These are phyloP conservation scores for Cyberlindnera xylosilytica DNA, from an alignment of 805 yeast species.

Conservation along the genomic window DNA sequence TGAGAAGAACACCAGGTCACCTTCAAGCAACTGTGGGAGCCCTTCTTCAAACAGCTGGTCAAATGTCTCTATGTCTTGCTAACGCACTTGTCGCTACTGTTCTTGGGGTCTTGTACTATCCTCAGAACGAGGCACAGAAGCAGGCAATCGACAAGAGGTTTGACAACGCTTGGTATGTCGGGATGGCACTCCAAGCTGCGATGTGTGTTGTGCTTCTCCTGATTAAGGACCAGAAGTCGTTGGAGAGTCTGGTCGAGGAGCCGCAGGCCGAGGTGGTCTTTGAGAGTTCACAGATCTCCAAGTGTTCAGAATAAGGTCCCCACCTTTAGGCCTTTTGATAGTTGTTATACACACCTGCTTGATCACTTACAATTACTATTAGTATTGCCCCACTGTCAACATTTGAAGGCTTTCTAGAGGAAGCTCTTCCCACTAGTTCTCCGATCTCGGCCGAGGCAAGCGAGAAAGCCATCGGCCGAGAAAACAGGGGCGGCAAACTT, in stretches of 20 bases:
- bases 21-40: conserved; percentile 41
- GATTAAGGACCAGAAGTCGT: neutral
- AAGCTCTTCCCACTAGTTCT: too few species aligned
- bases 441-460: too few species aligned
- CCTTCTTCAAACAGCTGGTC: conserved; percentile 28
- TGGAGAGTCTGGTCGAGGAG: neutral
- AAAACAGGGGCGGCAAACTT: too few species aligned
- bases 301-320: too few species aligned
- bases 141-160: neutral
- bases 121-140: neutral
- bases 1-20: conserved; percentile 33
- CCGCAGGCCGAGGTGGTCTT: too few species aligned
- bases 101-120: neutral
- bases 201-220: neutral
- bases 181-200: neutral
- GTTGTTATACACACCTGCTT: too few species aligned
- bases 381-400: too few species aligned
- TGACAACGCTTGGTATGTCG: neutral
- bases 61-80: neutral
- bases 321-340: too few species aligned
- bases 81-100: neutral
- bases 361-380: too few species aligned
- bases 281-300: too few species aligned
- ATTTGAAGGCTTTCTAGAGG: too few species aligned
- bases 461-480: too few species aligned